phyloP scores from a whole-genome alignment of 257 asterid species.

The Datura wrightii region DNA sequence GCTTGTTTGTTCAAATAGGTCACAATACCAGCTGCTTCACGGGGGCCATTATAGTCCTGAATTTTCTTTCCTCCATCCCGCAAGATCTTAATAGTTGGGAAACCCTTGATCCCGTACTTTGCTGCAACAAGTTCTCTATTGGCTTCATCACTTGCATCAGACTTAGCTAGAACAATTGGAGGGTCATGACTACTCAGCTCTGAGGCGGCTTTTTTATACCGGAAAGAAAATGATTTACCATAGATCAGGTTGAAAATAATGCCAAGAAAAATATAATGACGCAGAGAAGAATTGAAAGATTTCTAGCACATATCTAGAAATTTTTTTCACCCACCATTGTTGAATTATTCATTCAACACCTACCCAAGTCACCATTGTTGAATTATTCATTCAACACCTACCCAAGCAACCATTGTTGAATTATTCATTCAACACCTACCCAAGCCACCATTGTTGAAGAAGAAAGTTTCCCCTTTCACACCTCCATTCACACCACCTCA shows the following conservation, averaged over 20 bases:
- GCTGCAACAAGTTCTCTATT: conserved; percentile 57
- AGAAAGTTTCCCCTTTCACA: no score
- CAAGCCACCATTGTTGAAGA: no score
- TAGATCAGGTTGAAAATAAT: background rate
- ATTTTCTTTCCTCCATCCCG: conserved; percentile 68
- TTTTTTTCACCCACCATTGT: no score
- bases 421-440: no score
- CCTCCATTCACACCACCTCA: no score
- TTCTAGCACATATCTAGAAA: no score
- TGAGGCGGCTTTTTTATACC: conserved; percentile 86
- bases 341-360: no score
- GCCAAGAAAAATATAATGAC: conserved; percentile 13
- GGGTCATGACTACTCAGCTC: conserved; percentile 71
- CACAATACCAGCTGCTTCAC: conserved; percentile 78
- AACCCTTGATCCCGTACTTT: conserved; percentile 62
- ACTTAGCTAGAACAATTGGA: conserved; percentile 69
- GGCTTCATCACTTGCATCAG: conserved; percentile 62
- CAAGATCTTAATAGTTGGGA: conserved; percentile 75
- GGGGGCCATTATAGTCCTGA: conserved; percentile 81
- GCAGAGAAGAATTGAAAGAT: no score
- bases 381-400: no score
- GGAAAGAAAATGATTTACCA: background rate
- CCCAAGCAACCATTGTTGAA: no score
- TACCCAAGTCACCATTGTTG: no score
- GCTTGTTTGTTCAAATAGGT: conserved; percentile 69